Evolutionary conservation across 2,329 filamentous ascomycete species (phyloP), one percentile per base, ranked within the genome.

Genomic region (Calonectria ilicicola): DNA sequence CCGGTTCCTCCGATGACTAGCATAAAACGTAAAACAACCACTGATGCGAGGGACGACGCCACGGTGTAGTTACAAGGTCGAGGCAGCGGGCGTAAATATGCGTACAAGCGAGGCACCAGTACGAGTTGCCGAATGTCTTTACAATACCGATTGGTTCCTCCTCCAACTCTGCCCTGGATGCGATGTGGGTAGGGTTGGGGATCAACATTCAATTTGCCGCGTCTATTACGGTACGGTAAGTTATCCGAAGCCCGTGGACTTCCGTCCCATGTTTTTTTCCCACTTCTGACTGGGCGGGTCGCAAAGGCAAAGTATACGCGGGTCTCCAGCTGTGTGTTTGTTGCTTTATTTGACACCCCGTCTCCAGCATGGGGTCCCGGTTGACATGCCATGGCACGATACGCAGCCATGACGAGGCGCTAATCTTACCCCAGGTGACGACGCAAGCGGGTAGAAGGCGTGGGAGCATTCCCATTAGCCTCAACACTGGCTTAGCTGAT

Each of bases 381-480:
- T 72, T 49, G 65, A 42, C 69, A 67, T 60, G 65, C 63, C 44
- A 73, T 76, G 65, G 67, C 49, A 74, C 72, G 69, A 75, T 76
- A 69, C 65, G 68, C 75, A 56, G 65, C 64, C 70, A 76, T 65
- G 68, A 56, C 67, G 66, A 75, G 68, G 60, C 42, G 68, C 47
- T 70, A 68, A 67, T 64, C 70, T 51, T 69, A 67, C 56, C 68
- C 70, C 66, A 46, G 73, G 67, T 62, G 60, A 56, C 69, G 56
- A 69, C 72, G 69, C 72, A 67, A 75, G 73, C 73, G 49, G 60
- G 23, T 38, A 32, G 40, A 60, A 60, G 69, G 69, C 65, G 15
- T 74, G 47, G 64, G 56, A 58, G 60, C 47, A 51, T 60, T 70
- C 46, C 60, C 19, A 70, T 60, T 64, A 63, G 40, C 66, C 66